These are phyloP conservation scores for Yarrowia sp. DNA, from an alignment of 805 yeast genomes.

Conservation along the genomic window DNA sequence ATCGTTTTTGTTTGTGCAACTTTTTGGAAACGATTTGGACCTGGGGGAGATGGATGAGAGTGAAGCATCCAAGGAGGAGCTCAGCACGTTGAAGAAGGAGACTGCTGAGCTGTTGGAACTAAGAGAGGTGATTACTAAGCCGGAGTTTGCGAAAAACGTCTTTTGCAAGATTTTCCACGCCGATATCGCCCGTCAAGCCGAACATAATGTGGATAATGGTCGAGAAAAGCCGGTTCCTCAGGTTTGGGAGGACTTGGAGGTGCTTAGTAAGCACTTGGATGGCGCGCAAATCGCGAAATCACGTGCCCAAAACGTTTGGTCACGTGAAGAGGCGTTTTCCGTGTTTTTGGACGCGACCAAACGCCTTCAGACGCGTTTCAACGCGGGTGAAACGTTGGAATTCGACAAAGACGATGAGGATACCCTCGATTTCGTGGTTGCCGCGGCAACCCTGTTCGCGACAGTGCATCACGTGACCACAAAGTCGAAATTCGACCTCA, in stretches of 20 bases:
- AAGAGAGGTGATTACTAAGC: slow-evolving; percentile 37
- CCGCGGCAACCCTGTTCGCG: slow-evolving; percentile 80
- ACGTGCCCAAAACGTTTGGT: slow-evolving; percentile 51
- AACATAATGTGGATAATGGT: slow-evolving; percentile 46
- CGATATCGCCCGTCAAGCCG: slow-evolving; percentile 71
- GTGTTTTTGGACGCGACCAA: slow-evolving; percentile 53
- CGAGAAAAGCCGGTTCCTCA: slow-evolving; percentile 69
- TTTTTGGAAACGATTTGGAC: slow-evolving; percentile 52
- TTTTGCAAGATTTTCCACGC: slow-evolving; percentile 53
- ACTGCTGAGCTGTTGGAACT: slow-evolving; percentile 41
- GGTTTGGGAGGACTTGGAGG: slow-evolving; percentile 37
- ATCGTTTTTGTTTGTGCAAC: slow-evolving; percentile 76
- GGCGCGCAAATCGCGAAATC: neutral
- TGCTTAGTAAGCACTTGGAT: slow-evolving; percentile 27
- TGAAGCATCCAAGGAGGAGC: slow-evolving; percentile 49
- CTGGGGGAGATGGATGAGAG: slow-evolving; percentile 68
- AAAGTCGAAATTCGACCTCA: slow-evolving; percentile 79
- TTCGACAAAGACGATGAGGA: slow-evolving; percentile 97
- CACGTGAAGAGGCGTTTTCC: slow-evolving; percentile 57
- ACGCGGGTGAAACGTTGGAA: slow-evolving; percentile 38
- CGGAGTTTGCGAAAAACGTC: slow-evolving; percentile 39
- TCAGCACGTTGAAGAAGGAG: slow-evolving; percentile 40
- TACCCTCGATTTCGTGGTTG: slow-evolving; percentile 80
- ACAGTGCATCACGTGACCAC: slow-evolving; percentile 63
- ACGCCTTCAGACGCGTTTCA: slow-evolving; percentile 51